phyloP scores from a whole-genome alignment of 2,329 filamentous ascomycete species.

The Monosporascus cannonballus region DNA sequence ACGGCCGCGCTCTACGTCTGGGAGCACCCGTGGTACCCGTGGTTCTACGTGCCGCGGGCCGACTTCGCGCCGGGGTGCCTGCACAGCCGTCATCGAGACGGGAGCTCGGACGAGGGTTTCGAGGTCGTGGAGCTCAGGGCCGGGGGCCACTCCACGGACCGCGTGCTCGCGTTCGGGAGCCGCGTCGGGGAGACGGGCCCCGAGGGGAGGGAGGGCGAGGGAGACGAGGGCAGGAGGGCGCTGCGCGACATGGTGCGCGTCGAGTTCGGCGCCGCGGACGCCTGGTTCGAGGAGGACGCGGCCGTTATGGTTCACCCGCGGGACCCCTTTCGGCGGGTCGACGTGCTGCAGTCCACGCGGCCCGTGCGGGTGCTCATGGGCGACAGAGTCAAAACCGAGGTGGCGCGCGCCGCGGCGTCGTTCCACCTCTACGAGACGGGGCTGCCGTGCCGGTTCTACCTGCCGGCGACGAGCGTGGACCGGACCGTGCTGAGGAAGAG shows the following conservation, averaged over 20 bases:
- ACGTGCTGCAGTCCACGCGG: constrained; percentile 51
- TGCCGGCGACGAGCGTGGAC: constrained; percentile 46
- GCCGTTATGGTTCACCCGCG: constrained; percentile 58
- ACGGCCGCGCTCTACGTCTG: constrained; percentile 28
- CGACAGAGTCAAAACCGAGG: constrained; percentile 25
- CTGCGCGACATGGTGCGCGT: constrained; percentile 18
- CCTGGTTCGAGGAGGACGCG: constrained; percentile 50
- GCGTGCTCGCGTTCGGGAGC: constrained; percentile 15
- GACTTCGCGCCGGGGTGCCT: constrained; percentile 12
- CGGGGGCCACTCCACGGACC: constrained; percentile 12
- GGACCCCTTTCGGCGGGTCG: constrained; percentile 60
- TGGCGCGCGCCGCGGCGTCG: constrained; percentile 37
- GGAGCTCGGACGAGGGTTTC: constrained; percentile 7
- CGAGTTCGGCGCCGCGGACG: constrained; percentile 20
- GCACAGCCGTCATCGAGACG: constrained; percentile 2
- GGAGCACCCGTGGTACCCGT: constrained; percentile 29
- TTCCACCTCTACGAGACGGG: constrained; percentile 57
- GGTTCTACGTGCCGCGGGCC: constrained; percentile 25
- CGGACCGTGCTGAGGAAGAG: constrained; percentile 40
- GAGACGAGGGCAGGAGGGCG: constrained; percentile 5
- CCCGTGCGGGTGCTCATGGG: constrained; percentile 37
- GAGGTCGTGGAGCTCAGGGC: constrained; percentile 12
- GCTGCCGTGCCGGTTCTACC: constrained; percentile 53
- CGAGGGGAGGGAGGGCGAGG: constrained; percentile 1
- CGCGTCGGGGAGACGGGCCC: background rate